These are phyloP conservation scores for Salvia rosmarinus DNA, from an alignment of 257 asterid species.

Conservation along the genomic window DNA sequence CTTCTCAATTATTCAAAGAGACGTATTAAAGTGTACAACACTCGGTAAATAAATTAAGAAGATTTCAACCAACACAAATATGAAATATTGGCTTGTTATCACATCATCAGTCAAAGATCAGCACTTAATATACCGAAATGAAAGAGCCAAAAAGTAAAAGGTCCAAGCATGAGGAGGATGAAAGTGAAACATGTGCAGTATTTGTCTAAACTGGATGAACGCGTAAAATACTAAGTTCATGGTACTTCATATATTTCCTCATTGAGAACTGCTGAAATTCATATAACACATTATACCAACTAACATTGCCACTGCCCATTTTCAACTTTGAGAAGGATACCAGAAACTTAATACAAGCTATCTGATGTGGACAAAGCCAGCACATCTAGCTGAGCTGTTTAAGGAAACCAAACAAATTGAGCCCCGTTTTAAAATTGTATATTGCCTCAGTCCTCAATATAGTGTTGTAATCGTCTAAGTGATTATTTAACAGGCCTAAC, in stretches of 20 bases:
- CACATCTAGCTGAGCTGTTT: neutral
- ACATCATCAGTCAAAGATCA: constrained; percentile 28
- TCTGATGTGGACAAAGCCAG: neutral
- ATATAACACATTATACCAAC: neutral
- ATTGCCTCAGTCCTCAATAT: neutral
- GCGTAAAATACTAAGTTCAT: neutral
- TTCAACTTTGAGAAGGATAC: neutral
- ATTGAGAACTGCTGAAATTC: neutral
- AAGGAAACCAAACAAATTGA: neutral
- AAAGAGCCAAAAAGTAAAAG: neutral
- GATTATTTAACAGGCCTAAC: neutral
- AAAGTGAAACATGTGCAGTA: neutral
- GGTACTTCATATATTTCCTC: constrained; percentile 8
- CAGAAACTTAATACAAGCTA: neutral
- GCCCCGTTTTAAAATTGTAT: neutral
- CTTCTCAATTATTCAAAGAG: constrained; percentile 33
- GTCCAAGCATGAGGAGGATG: too few relatives aligned
- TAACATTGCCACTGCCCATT: neutral
- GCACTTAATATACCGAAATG: neutral
- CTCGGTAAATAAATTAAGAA: constrained; percentile 20
- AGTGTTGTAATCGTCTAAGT: neutral
- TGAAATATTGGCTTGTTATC: neutral
- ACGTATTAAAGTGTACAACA: constrained; percentile 24
- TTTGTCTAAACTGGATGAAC: constrained; percentile 16
- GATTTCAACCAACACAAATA: neutral